A percentile compares a stretch with the other conserved stretches of the same genome.
Evolutionary conservation across 2,329 filamentous ascomycete genomes (phyloP).

Genomic region (Alternaria hordeiaustralica): DNA sequence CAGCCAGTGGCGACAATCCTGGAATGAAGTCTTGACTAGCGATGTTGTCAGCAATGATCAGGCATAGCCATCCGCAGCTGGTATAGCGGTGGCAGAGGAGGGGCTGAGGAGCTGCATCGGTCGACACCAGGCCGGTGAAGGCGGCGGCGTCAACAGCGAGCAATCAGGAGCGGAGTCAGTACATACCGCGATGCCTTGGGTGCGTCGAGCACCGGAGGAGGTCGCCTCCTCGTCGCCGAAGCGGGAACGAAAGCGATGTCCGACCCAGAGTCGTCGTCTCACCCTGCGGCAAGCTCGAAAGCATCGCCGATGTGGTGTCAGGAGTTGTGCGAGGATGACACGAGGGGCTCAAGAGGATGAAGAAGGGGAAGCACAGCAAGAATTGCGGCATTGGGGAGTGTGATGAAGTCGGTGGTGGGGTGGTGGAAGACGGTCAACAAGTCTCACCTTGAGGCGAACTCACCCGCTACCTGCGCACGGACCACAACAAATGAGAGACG

Average conservation of each 20-base stretch:
- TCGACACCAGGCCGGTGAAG: neutral
- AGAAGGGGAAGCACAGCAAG: neutral
- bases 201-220: neutral
- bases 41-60: neutral
- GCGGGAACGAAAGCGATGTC: neutral
- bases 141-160: neutral
- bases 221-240: neutral
- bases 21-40: neutral
- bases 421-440: neutral
- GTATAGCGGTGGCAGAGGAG: neutral
- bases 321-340: neutral
- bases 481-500: neutral
- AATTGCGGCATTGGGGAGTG: neutral
- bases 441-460: neutral
- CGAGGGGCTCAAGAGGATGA: neutral
- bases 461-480: neutral
- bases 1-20: neutral
- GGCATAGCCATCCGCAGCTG: neutral
- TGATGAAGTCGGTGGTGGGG: neutral
- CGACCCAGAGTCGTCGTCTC: neutral
- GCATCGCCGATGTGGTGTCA: neutral
- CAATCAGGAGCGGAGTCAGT: neutral
- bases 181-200: neutral
- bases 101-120: neutral
- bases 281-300: neutral